Evolutionary conservation across 257 asterid species (phyloP).

Genomic region (Nyctanthes arbortristis): DNA sequence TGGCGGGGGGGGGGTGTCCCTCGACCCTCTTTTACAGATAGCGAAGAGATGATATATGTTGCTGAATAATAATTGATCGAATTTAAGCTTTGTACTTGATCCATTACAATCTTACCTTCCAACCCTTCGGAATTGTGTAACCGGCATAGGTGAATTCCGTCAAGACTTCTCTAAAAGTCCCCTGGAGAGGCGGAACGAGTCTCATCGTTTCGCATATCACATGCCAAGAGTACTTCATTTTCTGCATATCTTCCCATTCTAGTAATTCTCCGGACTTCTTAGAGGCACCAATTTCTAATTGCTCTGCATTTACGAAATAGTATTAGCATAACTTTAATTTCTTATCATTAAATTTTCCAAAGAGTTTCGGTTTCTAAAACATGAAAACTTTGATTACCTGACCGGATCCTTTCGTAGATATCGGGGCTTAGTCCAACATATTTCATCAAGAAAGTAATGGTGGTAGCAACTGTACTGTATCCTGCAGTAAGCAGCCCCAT

Average conservation of each 20-base stretch:
- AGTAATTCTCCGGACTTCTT: constrained; percentile 50
- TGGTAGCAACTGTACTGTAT: constrained; percentile 67
- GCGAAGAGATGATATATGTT: no score
- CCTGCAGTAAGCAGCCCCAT: constrained; percentile 75
- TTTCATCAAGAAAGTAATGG: constrained; percentile 60
- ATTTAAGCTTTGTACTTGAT: no score
- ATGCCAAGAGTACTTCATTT: constrained; percentile 73
- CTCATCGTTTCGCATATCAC: constrained; percentile 73
- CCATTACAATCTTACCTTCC: constrained; percentile 65
- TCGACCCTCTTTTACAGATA: no score
- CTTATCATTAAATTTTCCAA: no score
- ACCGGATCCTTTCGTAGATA: constrained; percentile 44
- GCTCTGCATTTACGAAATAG: constrained; percentile 38
- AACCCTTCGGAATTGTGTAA: constrained; percentile 74
- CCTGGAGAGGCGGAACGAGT: constrained; percentile 71
- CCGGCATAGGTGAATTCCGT: constrained; percentile 66
- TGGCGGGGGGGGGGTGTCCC: no score
- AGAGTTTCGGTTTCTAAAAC: no score
- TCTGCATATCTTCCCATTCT: constrained; percentile 65
- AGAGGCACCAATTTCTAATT: constrained; percentile 46
- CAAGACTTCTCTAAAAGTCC: constrained; percentile 63
- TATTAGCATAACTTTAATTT: no score
- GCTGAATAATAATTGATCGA: no score
- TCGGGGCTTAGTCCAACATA: constrained; percentile 52
- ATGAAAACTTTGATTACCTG: constrained; percentile 49